These are phyloP conservation scores for Oryza longistaminata DNA, from an alignment of 176 grass and related monocot genomes.

Conservation along the genomic window DNA sequence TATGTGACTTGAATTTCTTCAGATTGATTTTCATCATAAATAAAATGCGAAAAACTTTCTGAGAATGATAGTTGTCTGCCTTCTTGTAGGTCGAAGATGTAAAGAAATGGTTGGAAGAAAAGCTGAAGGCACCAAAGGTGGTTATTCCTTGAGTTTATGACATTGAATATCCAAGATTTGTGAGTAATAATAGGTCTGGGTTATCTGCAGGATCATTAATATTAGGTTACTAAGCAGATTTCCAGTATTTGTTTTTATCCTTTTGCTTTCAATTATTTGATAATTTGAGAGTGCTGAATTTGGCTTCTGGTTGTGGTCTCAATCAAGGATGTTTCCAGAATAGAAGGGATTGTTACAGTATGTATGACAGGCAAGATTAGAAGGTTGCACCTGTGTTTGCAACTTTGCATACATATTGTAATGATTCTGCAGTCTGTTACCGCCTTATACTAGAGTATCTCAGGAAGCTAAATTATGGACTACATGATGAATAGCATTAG, in stretches of 20 bases:
- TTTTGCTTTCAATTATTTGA: background rate
- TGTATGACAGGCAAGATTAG: background rate
- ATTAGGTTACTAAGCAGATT: slow-evolving; percentile 18
- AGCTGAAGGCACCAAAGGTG: slow-evolving; percentile 70
- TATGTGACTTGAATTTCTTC: slow-evolving; percentile 6
- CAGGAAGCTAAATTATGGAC: background rate
- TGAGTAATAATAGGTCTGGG: slow-evolving; percentile 6
- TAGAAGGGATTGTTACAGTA: background rate
- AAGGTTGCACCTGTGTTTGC: background rate
- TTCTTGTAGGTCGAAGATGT: slow-evolving; percentile 82
- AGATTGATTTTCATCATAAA: background rate
- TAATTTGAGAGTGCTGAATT: background rate
- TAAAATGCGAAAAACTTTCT: slow-evolving; percentile 7
- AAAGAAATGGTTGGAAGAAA: slow-evolving; percentile 86
- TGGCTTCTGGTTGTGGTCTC: background rate
- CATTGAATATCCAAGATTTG: background rate
- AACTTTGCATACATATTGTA: background rate
- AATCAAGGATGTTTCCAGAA: background rate
- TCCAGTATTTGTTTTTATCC: background rate
- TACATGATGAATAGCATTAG: background rate
- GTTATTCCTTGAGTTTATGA: slow-evolving; percentile 33
- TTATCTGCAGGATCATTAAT: slow-evolving; percentile 13
- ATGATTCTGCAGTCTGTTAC: background rate
- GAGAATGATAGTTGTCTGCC: slow-evolving; percentile 23
- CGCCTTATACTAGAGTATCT: slow-evolving; percentile 11